Conservation (phyloP, 202 grass and related monocot species). For the Musa balbisiana region DNA sequence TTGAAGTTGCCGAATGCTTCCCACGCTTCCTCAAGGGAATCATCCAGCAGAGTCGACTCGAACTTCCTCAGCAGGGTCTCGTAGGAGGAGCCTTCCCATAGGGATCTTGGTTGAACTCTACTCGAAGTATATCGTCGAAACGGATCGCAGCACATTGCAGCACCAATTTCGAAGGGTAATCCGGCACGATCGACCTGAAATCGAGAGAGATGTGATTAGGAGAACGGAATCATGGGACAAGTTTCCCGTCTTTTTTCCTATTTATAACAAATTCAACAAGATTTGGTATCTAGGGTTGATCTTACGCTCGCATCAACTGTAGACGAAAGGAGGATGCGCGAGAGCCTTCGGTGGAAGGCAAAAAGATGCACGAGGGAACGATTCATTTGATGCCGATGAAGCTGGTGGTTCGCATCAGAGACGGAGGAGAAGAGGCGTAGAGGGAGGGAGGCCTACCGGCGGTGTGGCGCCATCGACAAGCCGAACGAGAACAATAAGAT, state of each 20-base stretch:
- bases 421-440: too few species aligned
- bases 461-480: too few species aligned
- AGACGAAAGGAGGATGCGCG: not conserved
- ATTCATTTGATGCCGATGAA: not conserved
- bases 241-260: not conserved
- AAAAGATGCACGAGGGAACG: not conserved
- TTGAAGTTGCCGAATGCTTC: constrained; percentile 58
- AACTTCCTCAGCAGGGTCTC: constrained; percentile 55
- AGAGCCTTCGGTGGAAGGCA: not conserved
- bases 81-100: constrained; percentile 49
- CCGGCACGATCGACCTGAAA: not conserved
- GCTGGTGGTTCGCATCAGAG: too few species aligned
- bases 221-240: not conserved
- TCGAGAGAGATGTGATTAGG: not conserved
- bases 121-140: not conserved
- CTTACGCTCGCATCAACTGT: not conserved
- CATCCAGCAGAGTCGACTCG: constrained; percentile 41
- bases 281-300: not conserved
- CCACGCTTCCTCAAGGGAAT: constrained; percentile 48
- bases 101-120: not conserved
- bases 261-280: not conserved
- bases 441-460: too few species aligned
- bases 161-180: not conserved
- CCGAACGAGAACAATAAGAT: too few species aligned
- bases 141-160: too few species aligned